Conservation (phyloP, 805 yeast species). For the Debaryomyces prosopidis region DNA sequence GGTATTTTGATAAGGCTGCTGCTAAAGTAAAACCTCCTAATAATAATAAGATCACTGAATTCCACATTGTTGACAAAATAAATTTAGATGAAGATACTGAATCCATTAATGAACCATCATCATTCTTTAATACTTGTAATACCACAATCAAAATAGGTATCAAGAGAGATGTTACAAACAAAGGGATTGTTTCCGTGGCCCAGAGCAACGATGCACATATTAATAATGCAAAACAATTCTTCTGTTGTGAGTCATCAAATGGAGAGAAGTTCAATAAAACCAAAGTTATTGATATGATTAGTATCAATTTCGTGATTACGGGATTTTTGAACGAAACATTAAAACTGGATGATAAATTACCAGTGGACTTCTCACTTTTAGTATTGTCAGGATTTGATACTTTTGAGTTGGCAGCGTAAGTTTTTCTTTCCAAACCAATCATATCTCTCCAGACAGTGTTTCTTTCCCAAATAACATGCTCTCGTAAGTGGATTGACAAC, state of each 20-base stretch:
- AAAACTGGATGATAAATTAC: conserved; percentile 10
- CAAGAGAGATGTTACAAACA: conserved; percentile 83
- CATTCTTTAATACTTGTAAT: conserved; percentile 64
- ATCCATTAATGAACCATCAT: conserved; percentile 45
- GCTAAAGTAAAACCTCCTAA: conserved; percentile 58
- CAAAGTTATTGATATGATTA: conserved; percentile 51
- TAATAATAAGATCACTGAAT: conserved; percentile 50
- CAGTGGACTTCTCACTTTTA: conserved; percentile 6
- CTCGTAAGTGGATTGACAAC: conserved; percentile 55
- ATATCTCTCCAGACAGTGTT: conserved; percentile 58
- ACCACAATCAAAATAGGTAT: conserved; percentile 81
- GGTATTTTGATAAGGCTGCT: conserved; percentile 54
- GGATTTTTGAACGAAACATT: conserved; percentile 35
- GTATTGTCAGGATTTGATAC: conserved; percentile 18
- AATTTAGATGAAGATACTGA: conserved; percentile 44
- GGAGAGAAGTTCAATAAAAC: conserved; percentile 28
- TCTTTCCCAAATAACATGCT: conserved; percentile 57
- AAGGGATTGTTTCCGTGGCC: conserved; percentile 95
- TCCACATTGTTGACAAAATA: conserved; percentile 53
- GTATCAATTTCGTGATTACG: conserved; percentile 40
- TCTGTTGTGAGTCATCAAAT: conserved; percentile 36
- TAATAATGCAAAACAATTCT: conserved; percentile 70
- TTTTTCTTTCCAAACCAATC: conserved; percentile 70
- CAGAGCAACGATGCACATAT: conserved; percentile 81
- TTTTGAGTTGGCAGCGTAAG: conserved; percentile 63